Conservation (phyloP, 2,329 filamentous ascomycete genomes). For the Arachnopeziza araneosa region DNA sequence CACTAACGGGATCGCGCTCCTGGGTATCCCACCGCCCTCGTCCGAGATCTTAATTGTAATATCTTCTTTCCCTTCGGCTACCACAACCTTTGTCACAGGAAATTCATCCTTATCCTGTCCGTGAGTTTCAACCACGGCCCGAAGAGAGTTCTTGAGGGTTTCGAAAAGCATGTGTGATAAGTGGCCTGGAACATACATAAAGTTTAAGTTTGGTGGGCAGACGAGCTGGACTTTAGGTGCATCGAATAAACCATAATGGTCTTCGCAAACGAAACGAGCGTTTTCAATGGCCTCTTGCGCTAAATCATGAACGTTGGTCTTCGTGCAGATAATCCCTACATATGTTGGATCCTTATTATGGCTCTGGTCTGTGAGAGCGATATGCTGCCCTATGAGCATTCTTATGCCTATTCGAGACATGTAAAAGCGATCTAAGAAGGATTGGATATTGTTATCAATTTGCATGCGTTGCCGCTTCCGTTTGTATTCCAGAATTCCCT, state of each 20-base stretch:
- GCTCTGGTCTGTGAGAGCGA: slow-evolving; percentile 90
- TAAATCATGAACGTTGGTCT: slow-evolving; percentile 91
- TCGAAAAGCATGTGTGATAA: slow-evolving; percentile 99
- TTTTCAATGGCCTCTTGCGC: slow-evolving; percentile 98
- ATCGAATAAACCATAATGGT: slow-evolving; percentile 96
- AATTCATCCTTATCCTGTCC: slow-evolving; percentile 95
- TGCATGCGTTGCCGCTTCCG: slow-evolving; percentile 94
- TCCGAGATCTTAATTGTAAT: slow-evolving; percentile 99
- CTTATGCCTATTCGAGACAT: slow-evolving; percentile 99
- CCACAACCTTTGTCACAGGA: slow-evolving; percentile 93
- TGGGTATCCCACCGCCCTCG: slow-evolving; percentile 91
- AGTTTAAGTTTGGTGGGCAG: slow-evolving; percentile 88
- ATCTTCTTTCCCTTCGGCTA: slow-evolving; percentile 95
- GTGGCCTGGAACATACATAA: slow-evolving; percentile 99
- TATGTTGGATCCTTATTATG: slow-evolving; percentile 87
- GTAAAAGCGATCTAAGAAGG: slow-evolving; percentile 97
- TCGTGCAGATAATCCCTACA: slow-evolving; percentile 98
- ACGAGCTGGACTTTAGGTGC: slow-evolving; percentile 95
- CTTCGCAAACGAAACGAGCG: slow-evolving; percentile 97
- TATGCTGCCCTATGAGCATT: slow-evolving; percentile 98
- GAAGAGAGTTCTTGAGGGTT: slow-evolving; percentile 95
- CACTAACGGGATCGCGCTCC: slow-evolving; percentile 90
- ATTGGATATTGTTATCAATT: slow-evolving; percentile 95
- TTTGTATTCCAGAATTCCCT: slow-evolving; percentile 98
- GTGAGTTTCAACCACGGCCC: slow-evolving; percentile 92